A percentile compares a stretch with the other conserved stretches of the same genome.
phyloP scores from a whole-genome alignment of 2,329 filamentous ascomycete genomes.

The Aspergillus spinulosporus region DNA sequence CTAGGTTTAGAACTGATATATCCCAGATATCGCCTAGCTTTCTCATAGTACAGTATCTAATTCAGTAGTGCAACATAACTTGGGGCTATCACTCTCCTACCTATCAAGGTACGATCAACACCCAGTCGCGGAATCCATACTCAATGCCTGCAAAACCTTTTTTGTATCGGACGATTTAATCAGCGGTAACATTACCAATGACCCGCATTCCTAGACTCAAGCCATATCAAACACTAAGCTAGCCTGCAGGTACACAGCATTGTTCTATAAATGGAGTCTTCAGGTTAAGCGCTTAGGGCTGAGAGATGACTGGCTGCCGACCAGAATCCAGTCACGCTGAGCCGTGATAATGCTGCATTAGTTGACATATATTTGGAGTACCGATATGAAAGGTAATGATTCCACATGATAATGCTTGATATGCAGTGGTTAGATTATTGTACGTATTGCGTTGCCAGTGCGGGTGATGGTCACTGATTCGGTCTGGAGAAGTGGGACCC shows the following conservation, averaged over 20 bases:
- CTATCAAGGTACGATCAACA: too few species aligned
- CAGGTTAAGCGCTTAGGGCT: conserved; percentile 7
- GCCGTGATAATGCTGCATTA: not conserved
- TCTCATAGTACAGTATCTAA: too few species aligned
- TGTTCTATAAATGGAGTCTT: conserved; percentile 14
- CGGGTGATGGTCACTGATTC: not conserved
- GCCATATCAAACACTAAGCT: not conserved
- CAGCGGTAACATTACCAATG: too few species aligned
- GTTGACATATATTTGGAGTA: not conserved
- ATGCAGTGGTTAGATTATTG: not conserved
- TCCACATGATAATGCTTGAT: not conserved
- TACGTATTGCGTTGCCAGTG: not conserved
- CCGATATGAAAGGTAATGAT: not conserved
- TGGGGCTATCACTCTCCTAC: too few species aligned
- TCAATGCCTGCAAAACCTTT: too few species aligned
- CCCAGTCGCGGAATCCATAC: too few species aligned
- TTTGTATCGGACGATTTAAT: too few species aligned
- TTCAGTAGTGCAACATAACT: too few species aligned
- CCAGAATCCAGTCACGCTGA: not conserved
- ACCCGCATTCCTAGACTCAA: not conserved
- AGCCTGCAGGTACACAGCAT: conserved; percentile 1
- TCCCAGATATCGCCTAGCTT: too few species aligned
- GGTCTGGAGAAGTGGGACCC: not conserved
- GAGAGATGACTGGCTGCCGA: not conserved
- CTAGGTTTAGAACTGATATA: too few species aligned